phyloP scores from a whole-genome alignment of 2,329 filamentous ascomycete genomes.

The Sphaerulina populicola region DNA sequence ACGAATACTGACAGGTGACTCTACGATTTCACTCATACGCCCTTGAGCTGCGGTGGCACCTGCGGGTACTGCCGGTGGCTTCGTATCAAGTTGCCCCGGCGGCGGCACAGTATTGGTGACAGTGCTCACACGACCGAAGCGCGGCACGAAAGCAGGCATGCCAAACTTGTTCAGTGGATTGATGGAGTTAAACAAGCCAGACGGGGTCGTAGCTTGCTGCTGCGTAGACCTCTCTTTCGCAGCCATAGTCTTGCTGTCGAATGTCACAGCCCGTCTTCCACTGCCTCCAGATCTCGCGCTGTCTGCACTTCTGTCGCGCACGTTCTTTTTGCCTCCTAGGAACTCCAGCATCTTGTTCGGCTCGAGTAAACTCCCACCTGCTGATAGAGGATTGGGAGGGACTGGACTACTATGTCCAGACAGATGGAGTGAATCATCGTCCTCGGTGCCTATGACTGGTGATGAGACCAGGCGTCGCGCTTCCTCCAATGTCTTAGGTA shows the following conservation, averaged over 20 bases:
- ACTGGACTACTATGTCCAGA: conserved; percentile 31
- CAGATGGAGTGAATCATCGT: conserved; percentile 30
- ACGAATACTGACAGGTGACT: conserved; percentile 21
- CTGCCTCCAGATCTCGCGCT: conserved; percentile 58
- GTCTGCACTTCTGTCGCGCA: conserved; percentile 68
- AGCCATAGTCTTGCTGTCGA: conserved; percentile 22
- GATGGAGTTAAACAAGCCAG: conserved; percentile 28
- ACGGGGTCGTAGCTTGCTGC: conserved; percentile 10
- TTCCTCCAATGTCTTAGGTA: conserved; percentile 88
- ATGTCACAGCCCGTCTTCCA: conserved; percentile 34
- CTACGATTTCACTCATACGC: conserved; percentile 26
- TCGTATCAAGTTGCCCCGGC: conserved; percentile 14
- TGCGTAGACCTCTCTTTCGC: conserved; percentile 15
- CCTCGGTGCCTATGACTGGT: conserved; percentile 34
- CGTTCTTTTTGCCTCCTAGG: conserved; percentile 56
- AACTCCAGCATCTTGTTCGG: conserved; percentile 64
- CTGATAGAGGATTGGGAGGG: conserved; percentile 26
- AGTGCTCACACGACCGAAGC: conserved; percentile 30
- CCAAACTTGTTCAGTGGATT: conserved; percentile 34
- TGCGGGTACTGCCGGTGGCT: conserved; percentile 5
- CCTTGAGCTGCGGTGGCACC: conserved; percentile 17
- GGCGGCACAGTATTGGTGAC: conserved; percentile 11
- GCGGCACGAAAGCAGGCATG: conserved; percentile 29
- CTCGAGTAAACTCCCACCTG: conserved; percentile 29
- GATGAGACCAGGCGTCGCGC: conserved; percentile 80